These are phyloP conservation scores for Collybia sp. DNA, from an alignment of 768 basidiomycete genomes.

Conservation along the genomic window DNA sequence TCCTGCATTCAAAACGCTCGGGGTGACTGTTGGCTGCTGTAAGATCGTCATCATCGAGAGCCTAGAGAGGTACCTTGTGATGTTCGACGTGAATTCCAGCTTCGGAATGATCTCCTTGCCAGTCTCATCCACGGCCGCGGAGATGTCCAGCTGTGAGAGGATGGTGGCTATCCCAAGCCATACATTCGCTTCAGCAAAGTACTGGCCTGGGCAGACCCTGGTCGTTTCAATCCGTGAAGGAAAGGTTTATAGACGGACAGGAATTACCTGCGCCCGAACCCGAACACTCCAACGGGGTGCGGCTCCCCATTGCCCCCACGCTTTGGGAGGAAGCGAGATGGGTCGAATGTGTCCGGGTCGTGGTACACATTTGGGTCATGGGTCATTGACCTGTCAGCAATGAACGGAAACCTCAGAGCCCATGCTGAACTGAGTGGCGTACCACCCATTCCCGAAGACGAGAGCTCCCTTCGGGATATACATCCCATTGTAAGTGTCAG, in stretches of 20 bases:
- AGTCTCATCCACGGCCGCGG: conserved; percentile 16
- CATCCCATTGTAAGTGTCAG: conserved; percentile 8
- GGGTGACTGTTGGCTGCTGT: no score
- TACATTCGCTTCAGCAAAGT: conserved; percentile 24
- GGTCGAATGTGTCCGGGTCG: conserved; percentile 20
- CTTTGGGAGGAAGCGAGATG: conserved; percentile 21
- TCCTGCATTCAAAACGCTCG: no score
- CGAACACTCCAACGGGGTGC: conserved; percentile 19
- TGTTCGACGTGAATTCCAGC: conserved; percentile 4
- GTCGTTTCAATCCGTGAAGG: no score
- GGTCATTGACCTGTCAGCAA: conserved; percentile 18
- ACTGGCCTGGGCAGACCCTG: conserved; percentile 19
- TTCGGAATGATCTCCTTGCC: conserved; percentile 23
- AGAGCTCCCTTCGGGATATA: conserved; percentile 9
- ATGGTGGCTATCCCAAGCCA: conserved; percentile 25
- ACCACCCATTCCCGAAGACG: conserved; percentile 13
- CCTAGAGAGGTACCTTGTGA: conserved; percentile 9
- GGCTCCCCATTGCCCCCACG: conserved; percentile 14
- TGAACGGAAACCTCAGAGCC: not conserved
- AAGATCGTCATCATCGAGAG: no score
- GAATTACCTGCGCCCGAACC: conserved; percentile 28
- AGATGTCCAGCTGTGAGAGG: conserved; percentile 20
- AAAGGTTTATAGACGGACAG: no score
- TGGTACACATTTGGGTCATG: conserved; percentile 22
- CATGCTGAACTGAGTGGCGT: not conserved